These are phyloP conservation scores for Aspergillus diversus DNA, from an alignment of 495 filamentous ascomycete species.

Conservation along the genomic window DNA sequence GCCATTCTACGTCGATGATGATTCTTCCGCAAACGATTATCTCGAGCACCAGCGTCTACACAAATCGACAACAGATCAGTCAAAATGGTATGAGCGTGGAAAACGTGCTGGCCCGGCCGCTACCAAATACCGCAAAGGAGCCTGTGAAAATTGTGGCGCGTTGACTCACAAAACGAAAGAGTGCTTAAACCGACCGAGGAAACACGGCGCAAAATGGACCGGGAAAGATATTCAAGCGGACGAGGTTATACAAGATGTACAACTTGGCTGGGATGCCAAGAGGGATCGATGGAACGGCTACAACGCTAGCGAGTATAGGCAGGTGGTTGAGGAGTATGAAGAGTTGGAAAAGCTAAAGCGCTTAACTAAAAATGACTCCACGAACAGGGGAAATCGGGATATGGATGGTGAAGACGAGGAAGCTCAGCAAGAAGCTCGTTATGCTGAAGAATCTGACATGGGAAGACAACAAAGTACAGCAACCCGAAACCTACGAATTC, in stretches of 20 bases:
- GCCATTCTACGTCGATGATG: conserved; percentile 91
- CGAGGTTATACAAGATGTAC: conserved; percentile 81
- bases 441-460: conserved; percentile 97
- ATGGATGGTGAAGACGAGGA: conserved; percentile 55
- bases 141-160: conserved; percentile 97
- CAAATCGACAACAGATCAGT: conserved; percentile 61
- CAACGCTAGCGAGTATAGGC: conserved; percentile 81
- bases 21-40: conserved; percentile 78
- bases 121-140: conserved; percentile 96
- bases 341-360: conserved; percentile 81
- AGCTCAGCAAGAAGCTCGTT: conserved; percentile 69
- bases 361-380: conserved; percentile 46
- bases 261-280: conserved; percentile 97
- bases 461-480: conserved; percentile 84
- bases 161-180: conserved; percentile 96
- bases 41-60: conserved; percentile 96
- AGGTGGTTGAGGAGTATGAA: conserved; percentile 86
- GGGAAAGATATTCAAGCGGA: conserved; percentile 93
- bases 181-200: conserved; percentile 86
- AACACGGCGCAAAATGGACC: conserved; percentile 89
- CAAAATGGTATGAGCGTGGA: conserved; percentile 90
- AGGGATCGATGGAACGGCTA: conserved; percentile 97
- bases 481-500: conserved; percentile 86
- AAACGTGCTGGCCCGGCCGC: conserved; percentile 78
- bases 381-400: conserved; percentile 46